Base-by-base conservation (phyloP, 176 grass and related monocot genomes). In the Zea luxurians region DNA sequence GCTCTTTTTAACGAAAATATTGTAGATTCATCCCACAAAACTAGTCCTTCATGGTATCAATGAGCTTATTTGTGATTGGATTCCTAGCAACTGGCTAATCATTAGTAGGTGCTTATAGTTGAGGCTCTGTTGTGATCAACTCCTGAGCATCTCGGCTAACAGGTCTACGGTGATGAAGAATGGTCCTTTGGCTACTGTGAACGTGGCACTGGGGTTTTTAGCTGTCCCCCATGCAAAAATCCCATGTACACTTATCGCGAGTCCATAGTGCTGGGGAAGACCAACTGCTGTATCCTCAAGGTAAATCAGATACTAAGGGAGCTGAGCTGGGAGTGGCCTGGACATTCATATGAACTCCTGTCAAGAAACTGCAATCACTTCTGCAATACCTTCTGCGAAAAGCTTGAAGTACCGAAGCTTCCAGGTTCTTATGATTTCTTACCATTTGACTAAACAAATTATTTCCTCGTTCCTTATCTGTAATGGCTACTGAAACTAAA, bases 301-400 rank as follows among this genome's bases (percentile, higher is more conserved):
- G 83, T 88, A 42, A 83, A 91, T 76, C 86, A 80, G 43, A 91
- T 88, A 64, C 49, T 85, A 1, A 54, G 38, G 52, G 79, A 92
- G 42, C 86, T 92, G 17, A 86, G 86, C 64, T 37, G 64, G 66
- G 83, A 86, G 44, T 92, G 90, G 86, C 83, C 79, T 72, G 83
- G 90, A 44, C 15, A 21, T 17, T 92, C 86, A 7, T 92, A 92
- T 66, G 90, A 88, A 68, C 70, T 88, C 55, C 75, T 91, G 38
- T 88, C 75, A 0, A 91, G 83, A 83, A 92, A 92, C 58, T 92
- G 86, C 83, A 92, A 92, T 36, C 90, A 88, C 62, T 92, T 92
- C 50, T 88, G 90, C 58, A 78, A 92, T 55, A 72, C 61, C 41
- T 80, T 92, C 38, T 92, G 90, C 1, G 86, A 92, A 62, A 80